Conservation (phyloP, 352 stramenopile species). For the Globisporangium ultimum region DNA sequence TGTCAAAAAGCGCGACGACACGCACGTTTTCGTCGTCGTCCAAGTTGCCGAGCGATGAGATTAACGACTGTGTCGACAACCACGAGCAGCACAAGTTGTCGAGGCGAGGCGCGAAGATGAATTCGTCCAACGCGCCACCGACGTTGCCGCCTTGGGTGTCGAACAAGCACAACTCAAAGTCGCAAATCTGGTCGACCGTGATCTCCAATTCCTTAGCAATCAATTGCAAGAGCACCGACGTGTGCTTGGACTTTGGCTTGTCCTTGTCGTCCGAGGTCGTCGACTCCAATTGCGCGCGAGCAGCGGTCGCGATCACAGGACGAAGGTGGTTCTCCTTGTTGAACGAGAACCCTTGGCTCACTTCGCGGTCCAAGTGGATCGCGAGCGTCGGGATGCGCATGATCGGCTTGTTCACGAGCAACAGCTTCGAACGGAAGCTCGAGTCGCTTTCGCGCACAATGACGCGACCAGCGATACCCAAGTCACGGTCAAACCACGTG, state of each 20-base stretch:
- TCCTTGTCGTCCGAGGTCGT: slow-evolving; percentile 46
- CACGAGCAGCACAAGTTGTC: slow-evolving; percentile 98
- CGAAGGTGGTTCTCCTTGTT: slow-evolving; percentile 97
- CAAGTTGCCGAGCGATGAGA: slow-evolving; percentile 75
- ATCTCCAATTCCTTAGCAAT: slow-evolving; percentile 90
- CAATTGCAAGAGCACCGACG: slow-evolving; percentile 90
- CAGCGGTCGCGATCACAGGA: slow-evolving; percentile 87
- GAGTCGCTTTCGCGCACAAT: slow-evolving; percentile 84
- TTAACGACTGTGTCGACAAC: slow-evolving; percentile 82
- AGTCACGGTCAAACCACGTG: slow-evolving; percentile 98
- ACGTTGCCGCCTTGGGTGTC: slow-evolving; percentile 93
- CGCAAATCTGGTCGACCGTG: slow-evolving; percentile 86
- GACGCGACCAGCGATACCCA: slow-evolving; percentile 91
- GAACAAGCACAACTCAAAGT: slow-evolving; percentile 97
- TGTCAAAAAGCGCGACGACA: slow-evolving; percentile 56
- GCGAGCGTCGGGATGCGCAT: slow-evolving; percentile 96
- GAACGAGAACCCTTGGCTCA: slow-evolving; percentile 89
- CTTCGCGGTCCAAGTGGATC: slow-evolving; percentile 95
- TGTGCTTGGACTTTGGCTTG: slow-evolving; percentile 77
- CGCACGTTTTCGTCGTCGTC: slow-evolving; percentile 80
- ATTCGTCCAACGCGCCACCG: slow-evolving; percentile 92
- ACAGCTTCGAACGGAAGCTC: slow-evolving; percentile 70
- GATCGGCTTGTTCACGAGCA: slow-evolving; percentile 94
- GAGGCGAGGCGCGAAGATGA: slow-evolving; percentile 95
- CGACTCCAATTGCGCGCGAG: slow-evolving; percentile 86